Evolutionary conservation across 371 early-diverging fungal genomes (phyloP).

Genomic region (Circinella minor): DNA sequence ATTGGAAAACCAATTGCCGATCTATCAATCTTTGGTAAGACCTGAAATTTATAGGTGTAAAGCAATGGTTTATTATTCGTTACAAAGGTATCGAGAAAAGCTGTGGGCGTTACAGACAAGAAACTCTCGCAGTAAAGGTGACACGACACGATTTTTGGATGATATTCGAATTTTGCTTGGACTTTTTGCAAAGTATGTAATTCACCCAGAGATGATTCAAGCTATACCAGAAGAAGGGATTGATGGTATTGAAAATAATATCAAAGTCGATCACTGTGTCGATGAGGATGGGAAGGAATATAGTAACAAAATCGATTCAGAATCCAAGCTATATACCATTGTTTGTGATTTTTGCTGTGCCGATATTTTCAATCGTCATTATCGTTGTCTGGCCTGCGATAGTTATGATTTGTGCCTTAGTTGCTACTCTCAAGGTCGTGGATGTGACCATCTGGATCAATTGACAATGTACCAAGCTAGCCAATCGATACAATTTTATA

Average conservation of each 20-base stretch:
- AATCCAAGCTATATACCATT: conserved; percentile 14
- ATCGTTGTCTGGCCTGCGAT: conserved; percentile 35
- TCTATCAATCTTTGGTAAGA: conserved; percentile 31
- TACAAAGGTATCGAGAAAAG: background rate
- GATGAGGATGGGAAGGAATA: background rate
- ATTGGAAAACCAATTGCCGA: conserved; percentile 34
- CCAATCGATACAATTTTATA: background rate
- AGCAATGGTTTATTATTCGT: conserved; percentile 29
- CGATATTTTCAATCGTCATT: conserved; percentile 41
- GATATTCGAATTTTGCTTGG: conserved; percentile 19
- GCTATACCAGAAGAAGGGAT: conserved; percentile 22
- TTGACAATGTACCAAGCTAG: conserved; percentile 31
- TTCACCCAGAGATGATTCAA: conserved; percentile 32
- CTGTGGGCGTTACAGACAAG: background rate
- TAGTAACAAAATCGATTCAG: background rate
- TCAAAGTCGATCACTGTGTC: no score
- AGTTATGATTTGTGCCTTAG: conserved; percentile 37
- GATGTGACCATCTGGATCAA: conserved; percentile 30
- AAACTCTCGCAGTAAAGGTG: background rate
- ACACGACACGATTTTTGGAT: conserved; percentile 8
- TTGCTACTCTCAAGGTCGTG: conserved; percentile 39
- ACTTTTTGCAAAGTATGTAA: conserved; percentile 20
- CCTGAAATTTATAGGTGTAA: conserved; percentile 46
- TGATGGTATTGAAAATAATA: background rate
- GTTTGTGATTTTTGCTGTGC: conserved; percentile 43